phyloP scores from a whole-genome alignment of 2,329 filamentous ascomycete species.

The Cladophialophora psammophila region DNA sequence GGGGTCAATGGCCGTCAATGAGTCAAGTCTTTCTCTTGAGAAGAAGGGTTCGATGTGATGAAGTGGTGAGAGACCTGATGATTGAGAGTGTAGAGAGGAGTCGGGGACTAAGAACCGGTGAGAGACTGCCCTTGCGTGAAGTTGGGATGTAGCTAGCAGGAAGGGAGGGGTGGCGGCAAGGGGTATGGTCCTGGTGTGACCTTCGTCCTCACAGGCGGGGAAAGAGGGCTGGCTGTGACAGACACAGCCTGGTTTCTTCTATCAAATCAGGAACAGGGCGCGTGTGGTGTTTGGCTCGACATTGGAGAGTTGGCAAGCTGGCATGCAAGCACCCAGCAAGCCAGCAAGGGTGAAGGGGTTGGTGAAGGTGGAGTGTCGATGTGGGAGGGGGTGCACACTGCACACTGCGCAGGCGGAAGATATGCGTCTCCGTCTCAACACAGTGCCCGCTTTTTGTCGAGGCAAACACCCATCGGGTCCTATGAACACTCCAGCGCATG shows the following conservation, averaged over 20 bases:
- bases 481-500: no score
- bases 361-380: not conserved
- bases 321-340: not conserved
- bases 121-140: not conserved
- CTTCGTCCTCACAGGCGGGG: not conserved
- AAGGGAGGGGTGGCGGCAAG: not conserved
- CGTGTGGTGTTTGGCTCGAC: conserved; percentile 7
- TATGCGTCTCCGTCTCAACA: not conserved
- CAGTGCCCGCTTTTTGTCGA: no score
- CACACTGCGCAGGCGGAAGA: not conserved
- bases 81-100: conserved; percentile 5
- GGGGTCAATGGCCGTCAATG: not conserved
- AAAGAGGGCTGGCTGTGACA: conserved; percentile 9
- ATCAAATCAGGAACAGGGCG: not conserved
- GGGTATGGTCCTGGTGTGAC: not conserved
- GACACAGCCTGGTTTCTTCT: conserved; percentile 9
- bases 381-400: not conserved
- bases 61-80: not conserved
- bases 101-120: not conserved
- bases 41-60: not conserved
- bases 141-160: conserved; percentile 3
- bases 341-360: not conserved
- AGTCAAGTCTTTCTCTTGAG: not conserved
- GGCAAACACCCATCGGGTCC: no score
- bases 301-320: not conserved